Base-by-base conservation (phyloP, 176 grass and related monocot species). In the Hsuehochloa calcarea region DNA sequence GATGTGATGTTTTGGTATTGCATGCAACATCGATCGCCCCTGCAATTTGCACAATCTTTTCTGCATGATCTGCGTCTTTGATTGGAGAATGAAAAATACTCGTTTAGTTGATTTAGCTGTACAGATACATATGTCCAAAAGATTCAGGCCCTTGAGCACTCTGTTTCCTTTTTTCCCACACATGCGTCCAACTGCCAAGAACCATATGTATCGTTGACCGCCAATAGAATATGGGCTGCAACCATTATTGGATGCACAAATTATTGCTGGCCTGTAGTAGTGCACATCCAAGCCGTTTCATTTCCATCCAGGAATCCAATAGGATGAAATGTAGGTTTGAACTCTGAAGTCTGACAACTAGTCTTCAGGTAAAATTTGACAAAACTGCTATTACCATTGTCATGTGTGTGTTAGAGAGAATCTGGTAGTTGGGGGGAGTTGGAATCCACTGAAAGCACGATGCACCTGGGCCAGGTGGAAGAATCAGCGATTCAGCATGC, bases 161-260 rank as follows among this genome's bases (percentile, higher is more conserved):
- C 40, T 83, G 39, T 62, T 83, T 37, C 80, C 27, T 61, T 2
- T 83, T 58, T 73, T 13, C 71, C 12, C 56, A 74, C 69, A 47
- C 81, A 74, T 50, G 1, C 56, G 11, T 40, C 39, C 52, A 44
- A 60, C 38, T 27, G 52, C n/a, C 39, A 27, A 15, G 65, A 54
- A 70, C 12, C 45, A 47, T 15, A 47, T 15, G 29, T 3, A 70
- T 55, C 35, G 55, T 81, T 81, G n/a, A 55, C 41, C 22, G 26
- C 39, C 14, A 63, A 20, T 64, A 63, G 15, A 78, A 63, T 63
- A 77, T 39, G 35, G 43, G 38, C 13, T 63, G 38, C 37, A 17
- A 6, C 40, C 59, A 59, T 59, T 41, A 29, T 56, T 59, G 50
- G 61, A 19, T 56, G 50, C 49, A 82, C 5, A 50, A 49, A 35